A percentile compares a stretch with the other conserved stretches of the same genome.
Conservation (phyloP, 768 basidiomycete species). For the Suillus ampliporus region DNA sequence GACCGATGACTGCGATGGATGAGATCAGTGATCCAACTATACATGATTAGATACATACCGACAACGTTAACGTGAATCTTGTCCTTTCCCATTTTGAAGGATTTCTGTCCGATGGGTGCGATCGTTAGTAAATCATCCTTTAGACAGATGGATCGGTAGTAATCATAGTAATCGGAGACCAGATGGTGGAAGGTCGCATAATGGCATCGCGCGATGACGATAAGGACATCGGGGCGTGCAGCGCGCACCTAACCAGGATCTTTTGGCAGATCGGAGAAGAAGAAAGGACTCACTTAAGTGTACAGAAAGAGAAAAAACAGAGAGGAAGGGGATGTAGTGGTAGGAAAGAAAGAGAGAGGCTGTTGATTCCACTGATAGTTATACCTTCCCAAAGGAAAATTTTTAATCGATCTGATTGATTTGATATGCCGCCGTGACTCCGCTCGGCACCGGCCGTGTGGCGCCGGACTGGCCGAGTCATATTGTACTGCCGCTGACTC, state of each 20-base stretch:
- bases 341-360: constrained; percentile 41
- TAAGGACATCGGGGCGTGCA: constrained; percentile 31
- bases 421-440: constrained; percentile 53
- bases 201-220: constrained; percentile 23
- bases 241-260: constrained; percentile 10
- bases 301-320: constrained; percentile 45
- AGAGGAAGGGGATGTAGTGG: constrained; percentile 41
- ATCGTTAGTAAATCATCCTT: constrained; percentile 20
- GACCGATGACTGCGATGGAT: constrained; percentile 82
- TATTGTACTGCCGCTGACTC: constrained; percentile 18
- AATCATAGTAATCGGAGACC: constrained; percentile 27
- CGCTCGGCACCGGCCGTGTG: constrained; percentile 38
- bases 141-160: constrained; percentile 21
- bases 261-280: constrained; percentile 12
- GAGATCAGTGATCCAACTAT: constrained; percentile 32
- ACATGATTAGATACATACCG: constrained; percentile 60
- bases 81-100: constrained; percentile 91
- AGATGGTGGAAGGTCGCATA: constrained; percentile 10
- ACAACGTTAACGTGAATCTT: constrained; percentile 98
- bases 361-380: constrained; percentile 58
- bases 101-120: constrained; percentile 45
- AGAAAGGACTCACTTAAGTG: constrained; percentile 47
- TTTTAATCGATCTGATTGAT: constrained; percentile 71
- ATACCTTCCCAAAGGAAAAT: constrained; percentile 59
- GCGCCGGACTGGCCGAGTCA: constrained; percentile 21